Base-by-base conservation (phyloP, 768 basidiomycete species). In the Phanerochaete carnosa region DNA sequence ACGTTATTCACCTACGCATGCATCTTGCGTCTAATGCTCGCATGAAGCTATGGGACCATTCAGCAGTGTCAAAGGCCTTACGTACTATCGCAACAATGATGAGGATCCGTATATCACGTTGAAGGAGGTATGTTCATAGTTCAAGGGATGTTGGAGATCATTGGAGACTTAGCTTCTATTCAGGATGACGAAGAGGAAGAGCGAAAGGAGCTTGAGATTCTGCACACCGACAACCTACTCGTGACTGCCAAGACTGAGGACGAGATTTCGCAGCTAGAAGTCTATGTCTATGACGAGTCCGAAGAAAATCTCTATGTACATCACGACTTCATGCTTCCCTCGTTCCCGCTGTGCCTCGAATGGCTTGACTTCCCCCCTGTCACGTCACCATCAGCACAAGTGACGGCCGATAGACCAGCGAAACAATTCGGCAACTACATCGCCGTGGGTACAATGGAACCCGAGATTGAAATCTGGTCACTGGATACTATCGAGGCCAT, bases 401-500 rank as follows among this genome's bases (percentile, higher is more conserved):
- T 23, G 67, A 73, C 16, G 71, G 72, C 46, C 63, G 72, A 60
- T 58, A 68, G 56, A 16, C 69, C 57, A 63, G 65, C 69, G 16
- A 70, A 70, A 65, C 64, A 73, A 51, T 82, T 85, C 55, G 94
- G 94, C 6, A 96, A 89, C 72, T 98, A 92, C 74, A 88, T 99
- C 65, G 97, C 97, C 1, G 95, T 99, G 19, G 97, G 96, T 13
- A 96, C 95, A 1, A 85, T 98, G 57, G 95, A 98, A 65, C 96
- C 97, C 25, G 94, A 96, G 70, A 98, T 99, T 63, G 97, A 99
- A 74, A 96, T 99, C 66, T 99, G 95, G 94, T 95, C 94, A 16
- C 80, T 98, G 55, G 95, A 98, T 72, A 81, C 90, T 30, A 82
- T 99, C 51, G 96, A 98, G 69, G 87, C 92, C 22, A 88, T 98